Conservation (phyloP, 495 filamentous ascomycete genomes). For the Aspergillus campestris region DNA sequence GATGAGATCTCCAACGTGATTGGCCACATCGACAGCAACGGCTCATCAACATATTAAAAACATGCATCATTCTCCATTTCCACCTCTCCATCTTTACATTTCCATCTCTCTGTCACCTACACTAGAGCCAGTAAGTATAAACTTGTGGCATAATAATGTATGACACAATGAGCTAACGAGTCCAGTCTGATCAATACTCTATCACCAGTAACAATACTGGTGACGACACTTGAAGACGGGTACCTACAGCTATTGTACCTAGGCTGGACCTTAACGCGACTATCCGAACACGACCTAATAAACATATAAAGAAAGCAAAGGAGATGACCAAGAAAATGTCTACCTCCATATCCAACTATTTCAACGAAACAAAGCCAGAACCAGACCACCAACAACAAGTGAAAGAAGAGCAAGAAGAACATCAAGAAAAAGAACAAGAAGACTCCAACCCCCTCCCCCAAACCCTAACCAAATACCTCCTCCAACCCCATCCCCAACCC, state of each 20-base stretch:
- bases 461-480: conserved; percentile 5
- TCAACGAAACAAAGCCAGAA: too few species aligned
- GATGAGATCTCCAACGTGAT: conserved; percentile 10
- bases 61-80: too few species aligned
- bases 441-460: not conserved
- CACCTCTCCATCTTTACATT: not conserved
- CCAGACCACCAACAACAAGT: conserved; percentile 7
- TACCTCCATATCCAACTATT: too few species aligned
- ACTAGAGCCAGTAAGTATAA: too few species aligned
- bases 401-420: conserved; percentile 17
- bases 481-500: conserved; percentile 16
- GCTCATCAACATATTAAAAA: not conserved
- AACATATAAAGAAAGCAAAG: not conserved
- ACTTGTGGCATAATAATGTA: too few species aligned
- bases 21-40: conserved; percentile 24
- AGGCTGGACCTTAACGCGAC: too few species aligned
- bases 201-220: too few species aligned
- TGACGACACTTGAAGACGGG: too few species aligned
- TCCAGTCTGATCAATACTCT: too few species aligned
- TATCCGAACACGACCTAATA: not conserved
- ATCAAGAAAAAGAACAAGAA: conserved; percentile 10
- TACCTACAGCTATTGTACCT: too few species aligned
- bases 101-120: not conserved
- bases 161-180: too few species aligned
- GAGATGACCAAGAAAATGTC: not conserved